These are phyloP conservation scores for Elsinoe necatrix DNA, from an alignment of 2,329 filamentous ascomycete species.

Conservation along the genomic window DNA sequence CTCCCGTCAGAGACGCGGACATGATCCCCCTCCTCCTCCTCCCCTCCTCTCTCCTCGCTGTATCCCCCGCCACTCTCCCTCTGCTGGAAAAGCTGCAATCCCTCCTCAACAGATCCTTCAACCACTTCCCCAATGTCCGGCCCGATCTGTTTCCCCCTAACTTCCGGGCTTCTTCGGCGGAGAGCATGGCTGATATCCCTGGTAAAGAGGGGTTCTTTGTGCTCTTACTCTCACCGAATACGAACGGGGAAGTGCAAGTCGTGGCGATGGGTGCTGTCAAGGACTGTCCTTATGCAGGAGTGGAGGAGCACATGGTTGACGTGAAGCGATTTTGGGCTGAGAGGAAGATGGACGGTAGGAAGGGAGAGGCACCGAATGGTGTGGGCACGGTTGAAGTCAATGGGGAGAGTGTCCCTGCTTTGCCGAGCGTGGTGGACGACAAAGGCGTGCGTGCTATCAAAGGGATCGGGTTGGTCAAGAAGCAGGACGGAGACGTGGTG, in stretches of 20 bases:
- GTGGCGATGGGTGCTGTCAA: background rate
- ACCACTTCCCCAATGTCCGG: background rate
- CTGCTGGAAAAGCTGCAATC: background rate
- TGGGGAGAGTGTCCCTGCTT: background rate
- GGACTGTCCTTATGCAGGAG: background rate
- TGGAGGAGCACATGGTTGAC: background rate
- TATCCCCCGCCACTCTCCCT: background rate
- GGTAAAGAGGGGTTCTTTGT: background rate
- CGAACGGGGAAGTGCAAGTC: background rate
- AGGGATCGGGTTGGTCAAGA: background rate
- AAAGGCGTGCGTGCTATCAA: background rate
- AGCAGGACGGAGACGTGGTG: background rate
- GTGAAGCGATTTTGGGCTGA: background rate
- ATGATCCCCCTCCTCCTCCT: background rate
- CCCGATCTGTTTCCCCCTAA: background rate
- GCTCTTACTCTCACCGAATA: background rate
- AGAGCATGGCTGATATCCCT: background rate
- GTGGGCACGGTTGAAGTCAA: background rate
- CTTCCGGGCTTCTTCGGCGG: background rate
- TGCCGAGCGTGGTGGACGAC: background rate
- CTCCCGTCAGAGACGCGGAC: background rate
- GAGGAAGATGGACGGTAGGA: background rate
- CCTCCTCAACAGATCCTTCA: conserved; percentile 2
- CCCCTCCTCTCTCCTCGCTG: background rate
- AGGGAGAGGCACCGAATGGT: background rate